Conservation (phyloP, 2,329 filamentous ascomycete genomes). For the Fusarium sp. region DNA sequence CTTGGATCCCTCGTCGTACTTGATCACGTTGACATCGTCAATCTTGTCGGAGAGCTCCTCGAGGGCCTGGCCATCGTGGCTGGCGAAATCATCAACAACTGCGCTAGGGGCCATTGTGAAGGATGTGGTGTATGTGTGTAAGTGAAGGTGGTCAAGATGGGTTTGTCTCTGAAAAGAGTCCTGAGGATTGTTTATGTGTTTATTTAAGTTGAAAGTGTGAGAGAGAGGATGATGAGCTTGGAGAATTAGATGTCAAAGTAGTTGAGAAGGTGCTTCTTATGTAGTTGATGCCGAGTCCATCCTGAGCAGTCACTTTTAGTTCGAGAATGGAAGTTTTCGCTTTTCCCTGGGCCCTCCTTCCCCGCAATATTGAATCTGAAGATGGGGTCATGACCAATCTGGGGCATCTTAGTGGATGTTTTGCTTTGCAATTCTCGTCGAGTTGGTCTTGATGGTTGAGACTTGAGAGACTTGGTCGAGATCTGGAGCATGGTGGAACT, state of each 20-base stretch:
- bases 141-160: constrained; percentile 17
- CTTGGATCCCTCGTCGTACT: constrained; percentile 66
- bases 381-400: constrained; percentile 41
- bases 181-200: neutral
- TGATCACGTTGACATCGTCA: constrained; percentile 67
- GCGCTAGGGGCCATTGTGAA: constrained; percentile 47
- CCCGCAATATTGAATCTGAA: constrained; percentile 35
- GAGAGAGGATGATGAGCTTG: constrained; percentile 31
- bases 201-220: constrained; percentile 1
- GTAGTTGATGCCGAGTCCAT: constrained; percentile 27
- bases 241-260: constrained; percentile 2
- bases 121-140: too few relatives aligned
- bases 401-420: constrained; percentile 38
- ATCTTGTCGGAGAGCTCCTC: constrained; percentile 63
- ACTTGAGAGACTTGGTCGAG: constrained; percentile 38
- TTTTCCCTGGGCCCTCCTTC: constrained; percentile 13
- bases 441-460: constrained; percentile 25
- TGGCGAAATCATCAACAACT: constrained; percentile 43
- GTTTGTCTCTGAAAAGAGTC: neutral
- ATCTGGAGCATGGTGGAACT: constrained; percentile 41
- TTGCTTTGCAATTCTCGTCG: constrained; percentile 33
- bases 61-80: constrained; percentile 51
- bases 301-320: constrained; percentile 1
- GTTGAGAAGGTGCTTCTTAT: constrained; percentile 28
- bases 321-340: constrained; percentile 17